These are phyloP conservation scores for Dioszegia hungarica DNA, from an alignment of 768 basidiomycete genomes.

Conservation along the genomic window DNA sequence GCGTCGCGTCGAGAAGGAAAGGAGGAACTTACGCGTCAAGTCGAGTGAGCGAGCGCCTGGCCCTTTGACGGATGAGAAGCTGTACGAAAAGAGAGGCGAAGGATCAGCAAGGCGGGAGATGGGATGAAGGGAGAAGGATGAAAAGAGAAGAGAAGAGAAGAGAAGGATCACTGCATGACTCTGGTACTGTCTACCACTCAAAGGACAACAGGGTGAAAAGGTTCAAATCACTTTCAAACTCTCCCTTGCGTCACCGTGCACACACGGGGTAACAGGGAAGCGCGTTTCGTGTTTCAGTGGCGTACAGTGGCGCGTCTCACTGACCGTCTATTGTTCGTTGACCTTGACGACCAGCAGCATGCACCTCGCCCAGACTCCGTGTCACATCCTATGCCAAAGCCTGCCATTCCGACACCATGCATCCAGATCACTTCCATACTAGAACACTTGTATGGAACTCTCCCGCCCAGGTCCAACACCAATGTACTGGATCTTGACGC, in stretches of 20 bases:
- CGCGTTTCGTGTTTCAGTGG: conserved; percentile 6
- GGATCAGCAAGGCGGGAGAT: too few species aligned
- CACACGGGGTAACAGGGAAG: not conserved
- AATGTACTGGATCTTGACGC: conserved; percentile 79
- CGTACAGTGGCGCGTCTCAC: not conserved
- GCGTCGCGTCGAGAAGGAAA: too few species aligned
- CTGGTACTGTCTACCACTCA: too few species aligned
- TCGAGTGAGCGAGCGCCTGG: not conserved
- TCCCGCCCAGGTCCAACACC: conserved; percentile 85
- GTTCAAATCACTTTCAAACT: not conserved
- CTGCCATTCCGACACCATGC: not conserved
- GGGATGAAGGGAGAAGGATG: too few species aligned
- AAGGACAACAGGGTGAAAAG: not conserved
- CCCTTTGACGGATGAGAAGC: not conserved
- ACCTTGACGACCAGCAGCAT: too few species aligned
- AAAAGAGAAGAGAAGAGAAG: too few species aligned
- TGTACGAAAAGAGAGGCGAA: too few species aligned
- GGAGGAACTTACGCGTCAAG: too few species aligned
- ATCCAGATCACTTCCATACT: not conserved
- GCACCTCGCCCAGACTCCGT: too few species aligned
- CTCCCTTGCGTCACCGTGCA: not conserved
- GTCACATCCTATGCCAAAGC: too few species aligned
- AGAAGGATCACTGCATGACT: too few species aligned
- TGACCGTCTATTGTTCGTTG: too few species aligned
- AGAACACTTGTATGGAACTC: conserved; percentile 14